Percentiles rank a stretch among this genome's conserved stretches.
Evolutionary conservation across 768 basidiomycete species (phyloP).

Genomic region (Dacryopinax primogenitus): DNA sequence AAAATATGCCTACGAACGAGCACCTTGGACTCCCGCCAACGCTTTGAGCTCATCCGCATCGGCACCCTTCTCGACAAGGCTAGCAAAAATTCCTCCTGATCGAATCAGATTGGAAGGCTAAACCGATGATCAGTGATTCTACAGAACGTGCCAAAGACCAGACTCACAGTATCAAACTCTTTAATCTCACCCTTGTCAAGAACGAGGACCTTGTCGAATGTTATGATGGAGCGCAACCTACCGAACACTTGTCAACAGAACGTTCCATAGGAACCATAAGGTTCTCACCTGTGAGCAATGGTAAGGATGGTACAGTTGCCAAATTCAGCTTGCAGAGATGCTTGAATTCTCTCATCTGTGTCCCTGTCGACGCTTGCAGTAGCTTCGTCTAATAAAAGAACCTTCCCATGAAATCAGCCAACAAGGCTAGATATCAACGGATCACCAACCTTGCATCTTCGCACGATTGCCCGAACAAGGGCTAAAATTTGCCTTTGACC

Average conservation of each 20-base stretch:
- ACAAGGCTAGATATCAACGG: neutral
- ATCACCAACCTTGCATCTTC: slow-evolving; percentile 4
- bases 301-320: slow-evolving; percentile 5
- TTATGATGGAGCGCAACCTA: slow-evolving; percentile 25
- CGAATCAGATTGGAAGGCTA: slow-evolving; percentile 1
- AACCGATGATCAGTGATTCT: neutral
- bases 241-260: neutral
- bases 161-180: slow-evolving; percentile 48
- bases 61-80: neutral
- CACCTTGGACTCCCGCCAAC: neutral
- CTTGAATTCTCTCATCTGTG: slow-evolving; percentile 3
- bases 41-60: slow-evolving; percentile 4
- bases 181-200: slow-evolving; percentile 51
- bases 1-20: too few relatives aligned
- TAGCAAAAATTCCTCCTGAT: neutral
- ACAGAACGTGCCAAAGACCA: neutral
- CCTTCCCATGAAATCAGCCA: neutral
- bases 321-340: slow-evolving; percentile 1
- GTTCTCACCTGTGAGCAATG: slow-evolving; percentile 3
- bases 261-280: neutral
- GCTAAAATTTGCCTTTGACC: slow-evolving; percentile 1
- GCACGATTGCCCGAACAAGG: neutral
- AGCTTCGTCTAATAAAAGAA: neutral
- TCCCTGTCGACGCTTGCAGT: slow-evolving; percentile 1
- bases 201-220: slow-evolving; percentile 32